Evolutionary conservation across 495 filamentous ascomycete genomes (phyloP).

Genomic region (Trichoderma reesei): DNA sequence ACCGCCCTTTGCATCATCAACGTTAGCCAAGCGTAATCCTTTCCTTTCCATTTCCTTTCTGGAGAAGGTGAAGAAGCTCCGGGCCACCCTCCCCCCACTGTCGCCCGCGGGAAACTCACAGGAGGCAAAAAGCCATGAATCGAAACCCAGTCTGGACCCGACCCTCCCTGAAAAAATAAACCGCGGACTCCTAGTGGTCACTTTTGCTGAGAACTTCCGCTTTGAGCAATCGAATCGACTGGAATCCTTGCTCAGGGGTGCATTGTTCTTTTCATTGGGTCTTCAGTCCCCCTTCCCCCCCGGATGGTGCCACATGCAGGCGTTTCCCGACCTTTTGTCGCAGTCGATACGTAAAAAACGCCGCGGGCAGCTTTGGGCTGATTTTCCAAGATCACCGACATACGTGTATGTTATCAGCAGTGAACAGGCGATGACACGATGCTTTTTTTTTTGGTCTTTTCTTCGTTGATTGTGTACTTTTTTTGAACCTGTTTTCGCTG

Average conservation of each 20-base stretch:
- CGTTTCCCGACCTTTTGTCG: background rate
- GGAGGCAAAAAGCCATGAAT: background rate
- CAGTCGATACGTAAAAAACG: background rate
- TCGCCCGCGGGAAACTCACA: background rate
- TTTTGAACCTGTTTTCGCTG: too few relatives aligned
- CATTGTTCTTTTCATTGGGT: too few relatives aligned
- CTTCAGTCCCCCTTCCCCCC: too few relatives aligned
- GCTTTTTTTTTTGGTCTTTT: too few relatives aligned
- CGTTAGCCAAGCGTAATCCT: too few relatives aligned
- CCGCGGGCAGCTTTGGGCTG: too few relatives aligned
- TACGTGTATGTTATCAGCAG: too few relatives aligned
- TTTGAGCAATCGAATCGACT: background rate
- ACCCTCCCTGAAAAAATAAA: background rate
- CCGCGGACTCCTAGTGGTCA: background rate
- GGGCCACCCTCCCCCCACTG: background rate
- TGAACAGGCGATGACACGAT: too few relatives aligned
- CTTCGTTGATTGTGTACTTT: too few relatives aligned
- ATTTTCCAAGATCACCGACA: too few relatives aligned
- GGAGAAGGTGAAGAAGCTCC: background rate
- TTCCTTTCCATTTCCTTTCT: background rate
- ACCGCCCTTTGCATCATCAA: too few relatives aligned
- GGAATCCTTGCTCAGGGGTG: background rate
- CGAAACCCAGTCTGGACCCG: constrained; percentile 1
- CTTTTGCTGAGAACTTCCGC: constrained; percentile 1
- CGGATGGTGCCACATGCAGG: background rate